Evolutionary conservation across 257 asterid species (phyloP), one percentile per base, ranked within the genome.

Genomic region (Ilex asprella): DNA sequence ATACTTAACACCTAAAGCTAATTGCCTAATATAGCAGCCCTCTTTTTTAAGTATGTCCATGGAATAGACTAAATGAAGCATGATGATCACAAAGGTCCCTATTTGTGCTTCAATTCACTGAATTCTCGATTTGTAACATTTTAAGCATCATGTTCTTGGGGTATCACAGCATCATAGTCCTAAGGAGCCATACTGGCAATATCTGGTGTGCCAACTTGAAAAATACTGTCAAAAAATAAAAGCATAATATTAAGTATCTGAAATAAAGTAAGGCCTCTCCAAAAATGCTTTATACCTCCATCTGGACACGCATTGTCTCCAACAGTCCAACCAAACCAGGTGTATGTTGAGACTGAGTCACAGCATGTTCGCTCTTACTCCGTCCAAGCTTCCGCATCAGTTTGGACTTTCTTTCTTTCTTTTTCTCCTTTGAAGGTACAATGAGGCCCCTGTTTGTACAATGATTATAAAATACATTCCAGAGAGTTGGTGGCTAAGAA

Each of bases 291-390:
- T 31, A 50, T 80, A 92, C 99, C 99, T 92, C 99, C 99, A 92
- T 92, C 76, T 92, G 99, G 61, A 89, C 93, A 49, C 99, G 99
- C 99, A 92, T 83, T 15, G 94, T 86, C 86, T 92, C 99, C 81
- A 92, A 76, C 64, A 92, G 83, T 58, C 95, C 84, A 77, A 89
- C 93, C 66, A 92, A 80, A 62, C 99, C 99, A 76, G 88, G 77
- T 60, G 84, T 69, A 65, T 85, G 76, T 57, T 84, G 85, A 39
- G 86, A 77, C 69, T 84, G 95, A 13, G 70, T 66, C 51, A 56
- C 82, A 43, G 66, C 82, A 61, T 75, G 76, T 61, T 82, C 97
- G 60, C 78, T 87, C 81, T 78, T 92, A 77, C 89, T 81, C 64
- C 96, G 81, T 47, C 97, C 95, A 16, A 92, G 86, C 89, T 87